Percentiles rank a stretch among this genome's conserved stretches.
Conservation (phyloP, 371 early-diverging fungal genomes). For the Nematocida minor region DNA sequence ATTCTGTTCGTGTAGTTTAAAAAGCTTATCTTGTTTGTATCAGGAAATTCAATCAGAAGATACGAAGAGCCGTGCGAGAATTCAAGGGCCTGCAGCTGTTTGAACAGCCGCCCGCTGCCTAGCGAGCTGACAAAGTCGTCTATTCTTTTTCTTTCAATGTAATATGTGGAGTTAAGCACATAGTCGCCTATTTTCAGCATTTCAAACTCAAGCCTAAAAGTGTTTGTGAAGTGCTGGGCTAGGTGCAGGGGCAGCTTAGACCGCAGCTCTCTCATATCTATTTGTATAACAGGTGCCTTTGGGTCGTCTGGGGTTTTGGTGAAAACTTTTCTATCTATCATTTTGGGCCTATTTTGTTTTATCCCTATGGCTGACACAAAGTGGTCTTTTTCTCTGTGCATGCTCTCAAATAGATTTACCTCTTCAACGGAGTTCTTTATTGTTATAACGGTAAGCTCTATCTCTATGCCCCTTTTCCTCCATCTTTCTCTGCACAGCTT, state of each 20-base stretch:
- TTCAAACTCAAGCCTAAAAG: slow-evolving; percentile 3
- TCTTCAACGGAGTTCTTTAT: slow-evolving; percentile 15
- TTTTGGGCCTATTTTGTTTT: slow-evolving; percentile 36
- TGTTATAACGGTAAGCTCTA: neutral
- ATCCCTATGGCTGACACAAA: slow-evolving; percentile 17
- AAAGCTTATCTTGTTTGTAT: slow-evolving; percentile 4
- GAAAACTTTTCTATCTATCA: neutral
- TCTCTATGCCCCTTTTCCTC: neutral
- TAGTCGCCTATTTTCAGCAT: slow-evolving; percentile 20
- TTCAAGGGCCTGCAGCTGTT: slow-evolving; percentile 20
- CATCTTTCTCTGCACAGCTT: neutral
- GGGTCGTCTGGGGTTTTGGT: neutral
- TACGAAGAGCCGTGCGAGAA: neutral
- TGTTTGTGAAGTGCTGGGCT: neutral
- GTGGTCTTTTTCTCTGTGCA: neutral
- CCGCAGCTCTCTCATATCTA: slow-evolving; percentile 22
- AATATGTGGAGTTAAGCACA: slow-evolving; percentile 11
- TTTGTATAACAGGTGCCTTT: slow-evolving; percentile 18
- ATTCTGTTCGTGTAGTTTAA: neutral
- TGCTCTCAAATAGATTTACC: neutral
- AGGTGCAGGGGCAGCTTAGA: slow-evolving; percentile 21
- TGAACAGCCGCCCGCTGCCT: slow-evolving; percentile 18
- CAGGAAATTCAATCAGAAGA: slow-evolving; percentile 39
- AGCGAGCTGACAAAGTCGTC: slow-evolving; percentile 22
- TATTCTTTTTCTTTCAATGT: slow-evolving; percentile 44